Percentiles rank a stretch among this genome's conserved stretches.
phyloP scores from a whole-genome alignment of 2,329 filamentous ascomycete genomes.

The Polytolypa hystricis region DNA sequence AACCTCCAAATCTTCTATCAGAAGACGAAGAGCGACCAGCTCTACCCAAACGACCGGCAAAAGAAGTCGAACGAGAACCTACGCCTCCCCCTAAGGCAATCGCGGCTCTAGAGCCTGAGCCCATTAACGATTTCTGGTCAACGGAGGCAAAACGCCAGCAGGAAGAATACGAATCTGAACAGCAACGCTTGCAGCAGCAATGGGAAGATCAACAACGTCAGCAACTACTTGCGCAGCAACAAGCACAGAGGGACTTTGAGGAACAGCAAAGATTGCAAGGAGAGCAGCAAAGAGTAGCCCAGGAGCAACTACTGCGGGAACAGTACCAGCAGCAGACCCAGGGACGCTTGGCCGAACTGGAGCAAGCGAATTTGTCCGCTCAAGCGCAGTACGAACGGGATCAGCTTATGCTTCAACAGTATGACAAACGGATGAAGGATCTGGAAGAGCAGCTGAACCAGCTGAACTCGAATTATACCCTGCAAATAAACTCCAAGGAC shows the following conservation, averaged over 20 bases:
- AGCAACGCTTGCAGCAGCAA: constrained; percentile 74
- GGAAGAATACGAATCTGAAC: constrained; percentile 88
- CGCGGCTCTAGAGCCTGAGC: constrained; percentile 66
- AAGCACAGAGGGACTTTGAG: constrained; percentile 90
- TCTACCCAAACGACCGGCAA: constrained; percentile 62
- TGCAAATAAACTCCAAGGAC: constrained; percentile 81
- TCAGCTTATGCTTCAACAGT: constrained; percentile 92
- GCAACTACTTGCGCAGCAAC: constrained; percentile 71
- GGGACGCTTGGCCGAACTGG: constrained; percentile 86
- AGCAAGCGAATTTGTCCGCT: constrained; percentile 88
- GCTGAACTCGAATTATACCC: constrained; percentile 68
- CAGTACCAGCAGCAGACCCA: constrained; percentile 92
- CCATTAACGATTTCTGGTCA: constrained; percentile 98
- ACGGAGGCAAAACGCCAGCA: constrained; percentile 83
- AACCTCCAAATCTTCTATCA: constrained; percentile 76
- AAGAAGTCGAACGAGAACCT: constrained; percentile 58
- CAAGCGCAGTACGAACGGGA: constrained; percentile 94
- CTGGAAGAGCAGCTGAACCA: constrained; percentile 78
- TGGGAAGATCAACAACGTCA: constrained; percentile 70
- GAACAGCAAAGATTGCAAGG: constrained; percentile 80
- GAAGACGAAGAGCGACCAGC: constrained; percentile 78
- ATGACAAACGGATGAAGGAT: constrained; percentile 87
- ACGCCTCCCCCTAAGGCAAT: constrained; percentile 53
- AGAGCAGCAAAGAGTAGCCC: constrained; percentile 82
- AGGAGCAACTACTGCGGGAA: constrained; percentile 78